Evolutionary conservation across 495 filamentous ascomycete species (phyloP).

Genomic region (Aspergillus biplanus): DNA sequence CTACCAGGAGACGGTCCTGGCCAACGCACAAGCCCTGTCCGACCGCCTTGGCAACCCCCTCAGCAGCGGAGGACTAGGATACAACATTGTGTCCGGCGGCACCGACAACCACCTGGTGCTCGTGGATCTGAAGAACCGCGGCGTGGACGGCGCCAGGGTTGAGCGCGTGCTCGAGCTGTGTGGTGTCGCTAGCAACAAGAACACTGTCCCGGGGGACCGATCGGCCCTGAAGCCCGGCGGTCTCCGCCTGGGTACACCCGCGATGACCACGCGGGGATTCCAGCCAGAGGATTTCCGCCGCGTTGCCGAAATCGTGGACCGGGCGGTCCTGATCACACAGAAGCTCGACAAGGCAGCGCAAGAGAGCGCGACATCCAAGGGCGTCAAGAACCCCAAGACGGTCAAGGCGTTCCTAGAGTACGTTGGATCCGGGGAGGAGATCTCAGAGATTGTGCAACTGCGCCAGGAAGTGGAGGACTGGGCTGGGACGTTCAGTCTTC

Average conservation of each 20-base stretch:
- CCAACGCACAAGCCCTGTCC: slow-evolving; percentile 85
- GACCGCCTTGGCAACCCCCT: slow-evolving; percentile 71
- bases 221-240: slow-evolving; percentile 92
- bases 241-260: slow-evolving; percentile 88
- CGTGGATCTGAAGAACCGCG: slow-evolving; percentile 89
- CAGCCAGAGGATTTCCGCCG: slow-evolving; percentile 82
- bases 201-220: slow-evolving; percentile 94
- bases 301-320: slow-evolving; percentile 92
- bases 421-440: slow-evolving; percentile 78
- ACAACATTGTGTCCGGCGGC: slow-evolving; percentile 87
- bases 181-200: slow-evolving; percentile 97
- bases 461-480: slow-evolving; percentile 92
- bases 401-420: slow-evolving; percentile 86
- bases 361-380: slow-evolving; percentile 74
- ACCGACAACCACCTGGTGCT: slow-evolving; percentile 98
- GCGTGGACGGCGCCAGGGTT: slow-evolving; percentile 89
- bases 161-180: slow-evolving; percentile 94
- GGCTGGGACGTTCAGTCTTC: slow-evolving; percentile 89
- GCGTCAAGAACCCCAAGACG: slow-evolving; percentile 73
- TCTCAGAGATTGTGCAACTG: slow-evolving; percentile 83
- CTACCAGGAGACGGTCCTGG: slow-evolving; percentile 86
- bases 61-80: slow-evolving; percentile 78
- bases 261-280: slow-evolving; percentile 97
- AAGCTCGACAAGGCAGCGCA: slow-evolving; percentile 79
- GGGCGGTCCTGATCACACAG: slow-evolving; percentile 82